These are phyloP conservation scores for Paramecium caudatum DNA, from an alignment of 73 alveolate species.

Conservation along the genomic window DNA sequence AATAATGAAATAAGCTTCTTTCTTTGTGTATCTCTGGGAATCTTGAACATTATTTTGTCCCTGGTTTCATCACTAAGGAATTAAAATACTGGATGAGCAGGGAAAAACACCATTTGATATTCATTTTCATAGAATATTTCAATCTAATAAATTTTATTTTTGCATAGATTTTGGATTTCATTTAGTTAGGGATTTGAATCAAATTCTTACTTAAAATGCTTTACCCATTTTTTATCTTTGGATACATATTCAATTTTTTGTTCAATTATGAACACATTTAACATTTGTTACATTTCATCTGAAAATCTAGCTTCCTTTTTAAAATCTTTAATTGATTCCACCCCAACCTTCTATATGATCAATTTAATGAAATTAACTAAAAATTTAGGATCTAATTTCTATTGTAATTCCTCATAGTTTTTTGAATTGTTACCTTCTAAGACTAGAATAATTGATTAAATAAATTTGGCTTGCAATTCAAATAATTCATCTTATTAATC, in stretches of 20 bases:
- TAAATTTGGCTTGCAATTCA: slow-evolving; percentile 55
- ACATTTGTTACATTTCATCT: slow-evolving; percentile 35
- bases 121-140: slow-evolving; percentile 60
- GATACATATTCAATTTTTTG: slow-evolving; percentile 22
- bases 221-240: slow-evolving; percentile 30
- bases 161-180: slow-evolving; percentile 22
- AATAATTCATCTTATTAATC: slow-evolving; percentile 33
- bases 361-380: slow-evolving; percentile 41
- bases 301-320: slow-evolving; percentile 20
- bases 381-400: slow-evolving; percentile 51
- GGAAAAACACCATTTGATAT: slow-evolving; percentile 58
- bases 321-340: neutral
- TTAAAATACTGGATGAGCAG: slow-evolving; percentile 64
- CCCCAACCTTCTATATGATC: neutral
- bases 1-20: slow-evolving; percentile 16
- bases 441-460: slow-evolving; percentile 48
- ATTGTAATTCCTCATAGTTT: slow-evolving; percentile 57
- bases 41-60: slow-evolving; percentile 50
- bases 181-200: neutral
- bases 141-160: slow-evolving; percentile 5
- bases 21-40: slow-evolving; percentile 61
- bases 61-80: slow-evolving; percentile 61
- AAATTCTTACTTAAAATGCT: slow-evolving; percentile 36
- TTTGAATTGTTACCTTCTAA: slow-evolving; percentile 54
- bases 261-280: slow-evolving; percentile 30